phyloP scores from a whole-genome alignment of 129 eudicot species.

The Sambucus nigra region DNA sequence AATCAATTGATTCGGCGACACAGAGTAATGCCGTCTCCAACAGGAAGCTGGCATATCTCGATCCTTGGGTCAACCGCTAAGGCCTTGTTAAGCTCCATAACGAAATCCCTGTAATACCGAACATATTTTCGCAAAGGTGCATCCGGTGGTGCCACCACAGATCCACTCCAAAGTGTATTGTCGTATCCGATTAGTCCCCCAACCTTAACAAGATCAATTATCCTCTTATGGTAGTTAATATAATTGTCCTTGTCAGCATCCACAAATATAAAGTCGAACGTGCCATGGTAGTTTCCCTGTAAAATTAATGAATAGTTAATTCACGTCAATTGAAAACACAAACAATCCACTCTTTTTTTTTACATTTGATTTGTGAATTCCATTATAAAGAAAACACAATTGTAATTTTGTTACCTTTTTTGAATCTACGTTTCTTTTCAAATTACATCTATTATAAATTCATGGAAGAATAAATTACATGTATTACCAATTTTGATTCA shows the following conservation, averaged over 20 bases:
- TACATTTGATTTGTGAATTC: too few species aligned
- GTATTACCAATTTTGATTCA: too few species aligned
- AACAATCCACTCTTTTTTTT: too few species aligned
- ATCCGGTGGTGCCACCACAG: conserved; percentile 21
- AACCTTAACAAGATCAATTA: conserved; percentile 25
- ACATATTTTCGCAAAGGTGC: conserved; percentile 27
- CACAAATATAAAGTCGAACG: conserved; percentile 28
- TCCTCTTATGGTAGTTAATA: conserved; percentile 27
- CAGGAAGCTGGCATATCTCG: conserved; percentile 35
- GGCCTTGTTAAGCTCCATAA: conserved; percentile 32
- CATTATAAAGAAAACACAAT: too few species aligned
- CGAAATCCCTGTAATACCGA: conserved; percentile 28
- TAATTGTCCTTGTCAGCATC: conserved; percentile 34
- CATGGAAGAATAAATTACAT: too few species aligned
- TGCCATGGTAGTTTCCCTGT: conserved; percentile 23
- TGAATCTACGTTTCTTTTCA: too few species aligned
- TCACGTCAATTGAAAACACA: too few species aligned
- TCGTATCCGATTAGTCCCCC: conserved; percentile 36
- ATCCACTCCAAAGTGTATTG: conserved; percentile 32
- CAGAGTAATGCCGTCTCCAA: conserved; percentile 30
- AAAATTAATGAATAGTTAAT: too few species aligned
- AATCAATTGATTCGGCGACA: conserved; percentile 27
- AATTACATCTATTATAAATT: too few species aligned
- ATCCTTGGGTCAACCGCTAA: conserved; percentile 25
- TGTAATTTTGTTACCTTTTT: too few species aligned